Base-by-base conservation (phyloP, 2,329 filamentous ascomycete genomes). In the Ophiosphaerella korrae region DNA sequence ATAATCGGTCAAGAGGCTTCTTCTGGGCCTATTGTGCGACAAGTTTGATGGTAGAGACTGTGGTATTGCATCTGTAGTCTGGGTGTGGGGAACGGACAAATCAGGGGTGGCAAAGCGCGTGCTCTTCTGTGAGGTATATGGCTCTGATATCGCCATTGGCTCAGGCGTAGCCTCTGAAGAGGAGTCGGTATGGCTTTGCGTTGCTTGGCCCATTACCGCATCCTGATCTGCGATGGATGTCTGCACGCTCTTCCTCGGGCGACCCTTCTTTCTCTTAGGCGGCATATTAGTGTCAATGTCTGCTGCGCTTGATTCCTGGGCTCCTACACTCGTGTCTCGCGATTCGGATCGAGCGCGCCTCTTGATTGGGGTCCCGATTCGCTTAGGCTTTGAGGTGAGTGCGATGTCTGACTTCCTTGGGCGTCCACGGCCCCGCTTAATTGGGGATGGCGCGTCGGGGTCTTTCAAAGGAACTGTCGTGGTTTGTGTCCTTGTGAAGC, bases 401-500 rank as follows among this genome's bases (percentile, higher is more conserved):
- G 56, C 60, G 2, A 58, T 54, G 14, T 72, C 71, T 34, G 70
- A 72, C 50, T 74, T 77, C 45, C 67, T 62, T 5, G 74, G 68
- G 45, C 74, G 57, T 26, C 73, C 73, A 26, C 70, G 67, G 13
- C 57, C 55, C 7, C 70, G 72, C 45, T 73, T 75, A 40, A 68
- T 63, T 3, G 74, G 72, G 11, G 73, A 69, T 0, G 70, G 62
- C n/a, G 62, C 62, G 42, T 74, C 71, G 21, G 62, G 54, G 42
- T 74, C 75, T 37, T 77, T 76, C 41, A 79, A 46, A 4, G 77
- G 77, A 0, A 79, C 61, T 0, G 68, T 76, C 5, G 70, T 76
- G 0, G 75, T 77, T 44, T 63, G 67, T 14, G 67, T 70, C 29
- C 67, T 57, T 16, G 62, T 67, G 14, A 62, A 48, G 29, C 57